Evolutionary conservation across 1,284 basidiomycete genomes (phyloP), one percentile per base, ranked within the genome.

Genomic region (Kalmanozyma brasiliensis): DNA sequence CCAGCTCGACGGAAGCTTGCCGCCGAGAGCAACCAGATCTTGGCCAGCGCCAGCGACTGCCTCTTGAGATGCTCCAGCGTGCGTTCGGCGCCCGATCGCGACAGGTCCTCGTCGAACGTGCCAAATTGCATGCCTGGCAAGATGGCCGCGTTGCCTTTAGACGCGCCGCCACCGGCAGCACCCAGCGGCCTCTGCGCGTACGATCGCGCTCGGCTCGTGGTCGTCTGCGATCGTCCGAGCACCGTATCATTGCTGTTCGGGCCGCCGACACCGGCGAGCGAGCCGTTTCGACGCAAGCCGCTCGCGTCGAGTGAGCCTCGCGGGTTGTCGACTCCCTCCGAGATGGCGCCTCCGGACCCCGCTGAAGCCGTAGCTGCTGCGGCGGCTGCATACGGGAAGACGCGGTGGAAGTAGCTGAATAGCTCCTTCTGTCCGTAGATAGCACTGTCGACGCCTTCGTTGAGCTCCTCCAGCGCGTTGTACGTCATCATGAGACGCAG

Each of bases 1-100:
- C 91, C 91, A 44, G 90, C 85, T 55, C 95, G 85, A 30, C 96
- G 87, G 85, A 97, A 98, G 0, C 92, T 94, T 5, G 96, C 94
- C 0, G 95, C 93, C 3, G 89, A 91, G 87, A 93, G 91, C 7
- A 98, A 84, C 95, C 95, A 99, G 19, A 98, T 84, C 72, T 93
- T 89, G 53, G 90, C 91, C 53, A 98, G 84, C n/a, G 74, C 42
- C 19, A 57, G 48, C 29, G 69, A 65, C 24, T 71, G 68, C 45
- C 49, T 37, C 53, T 64, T 64, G 30, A 61, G 53, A 22, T 73
- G 67, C 29, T 59, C 38, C 22, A 52, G 26, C 38, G 42, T 42
- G 4, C 68, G 38, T 23, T 65, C 64, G n/a, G 64, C 52, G 17
- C 52, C 56, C 0, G 64, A 53, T 4, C 60, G 38, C 32, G 59